Conservation (phyloP, 129 eudicot species). For the Lactuca sativa region DNA sequence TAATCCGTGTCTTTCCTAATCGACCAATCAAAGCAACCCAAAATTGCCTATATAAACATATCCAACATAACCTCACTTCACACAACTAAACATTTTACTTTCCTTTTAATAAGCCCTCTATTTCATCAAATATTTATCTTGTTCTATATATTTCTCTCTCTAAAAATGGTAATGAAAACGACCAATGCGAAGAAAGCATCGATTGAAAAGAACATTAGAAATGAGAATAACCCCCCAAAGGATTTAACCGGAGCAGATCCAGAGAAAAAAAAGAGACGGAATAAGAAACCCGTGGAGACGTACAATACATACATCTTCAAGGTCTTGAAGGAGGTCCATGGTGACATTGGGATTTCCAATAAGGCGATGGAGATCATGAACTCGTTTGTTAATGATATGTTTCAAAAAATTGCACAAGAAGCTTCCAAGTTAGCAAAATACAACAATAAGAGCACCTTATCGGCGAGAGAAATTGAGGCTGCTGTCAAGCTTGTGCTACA, state of each 20-base stretch:
- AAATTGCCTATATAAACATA: not conserved
- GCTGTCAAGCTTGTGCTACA: constrained; percentile 11
- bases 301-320: constrained; percentile 4
- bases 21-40: constrained; percentile 2
- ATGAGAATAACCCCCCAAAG: not conserved
- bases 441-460: not conserved
- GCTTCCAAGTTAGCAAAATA: not conserved
- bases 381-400: constrained; percentile 12
- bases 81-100: not conserved
- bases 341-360: constrained; percentile 9
- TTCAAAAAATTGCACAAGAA: constrained; percentile 6
- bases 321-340: not conserved
- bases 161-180: not conserved
- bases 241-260: not conserved
- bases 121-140: not conserved
- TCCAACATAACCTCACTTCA: not conserved
- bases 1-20: not conserved
- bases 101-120: not conserved
- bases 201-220: not conserved
- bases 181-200: not conserved
- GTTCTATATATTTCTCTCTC: not conserved
- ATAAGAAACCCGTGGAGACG: not conserved
- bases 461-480: constrained; percentile 9
- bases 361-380: constrained; percentile 20
- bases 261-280: not conserved